Percentiles rank a stretch among this genome's conserved stretches.
phyloP scores from a whole-genome alignment of 1,284 basidiomycete species.

The Lignosus rhinocerotis region DNA sequence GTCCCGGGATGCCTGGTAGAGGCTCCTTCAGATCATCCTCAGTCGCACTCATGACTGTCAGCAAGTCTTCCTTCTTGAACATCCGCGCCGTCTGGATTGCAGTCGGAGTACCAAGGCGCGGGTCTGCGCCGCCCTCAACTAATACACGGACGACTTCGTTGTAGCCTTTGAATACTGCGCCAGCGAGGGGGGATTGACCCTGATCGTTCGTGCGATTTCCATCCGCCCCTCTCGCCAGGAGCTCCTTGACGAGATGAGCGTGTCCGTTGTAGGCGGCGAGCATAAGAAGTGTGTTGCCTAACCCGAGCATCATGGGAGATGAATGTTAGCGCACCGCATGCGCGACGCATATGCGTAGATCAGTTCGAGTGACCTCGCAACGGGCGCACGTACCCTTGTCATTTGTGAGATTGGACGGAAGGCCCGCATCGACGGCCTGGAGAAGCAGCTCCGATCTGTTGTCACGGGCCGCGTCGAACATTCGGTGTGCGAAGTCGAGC shows the following conservation, averaged over 20 bases:
- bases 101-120: slow-evolving; percentile 67
- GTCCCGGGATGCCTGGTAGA: slow-evolving; percentile 27
- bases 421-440: slow-evolving; percentile 68
- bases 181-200: slow-evolving; percentile 80
- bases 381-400: slow-evolving; percentile 50
- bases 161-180: slow-evolving; percentile 77
- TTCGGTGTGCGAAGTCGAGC: slow-evolving; percentile 68
- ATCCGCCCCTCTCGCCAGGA: slow-evolving; percentile 63
- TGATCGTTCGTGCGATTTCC: slow-evolving; percentile 74
- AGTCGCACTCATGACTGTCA: slow-evolving; percentile 54
- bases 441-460: slow-evolving; percentile 56
- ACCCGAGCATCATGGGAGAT: not conserved
- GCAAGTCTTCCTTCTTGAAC: slow-evolving; percentile 57
- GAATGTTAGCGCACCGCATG: not conserved
- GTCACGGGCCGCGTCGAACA: slow-evolving; percentile 75
- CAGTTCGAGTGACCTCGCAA: not conserved
- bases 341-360: not conserved
- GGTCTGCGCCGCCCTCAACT: slow-evolving; percentile 66
- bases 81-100: slow-evolving; percentile 74
- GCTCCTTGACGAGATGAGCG: slow-evolving; percentile 49
- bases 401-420: slow-evolving; percentile 81
- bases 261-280: slow-evolving; percentile 82
- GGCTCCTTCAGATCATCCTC: slow-evolving; percentile 47
- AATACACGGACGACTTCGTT: slow-evolving; percentile 65
- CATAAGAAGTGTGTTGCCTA: slow-evolving; percentile 82